phyloP scores from a whole-genome alignment of 805 yeast species.

The Monosporozyma yasuniensis region DNA sequence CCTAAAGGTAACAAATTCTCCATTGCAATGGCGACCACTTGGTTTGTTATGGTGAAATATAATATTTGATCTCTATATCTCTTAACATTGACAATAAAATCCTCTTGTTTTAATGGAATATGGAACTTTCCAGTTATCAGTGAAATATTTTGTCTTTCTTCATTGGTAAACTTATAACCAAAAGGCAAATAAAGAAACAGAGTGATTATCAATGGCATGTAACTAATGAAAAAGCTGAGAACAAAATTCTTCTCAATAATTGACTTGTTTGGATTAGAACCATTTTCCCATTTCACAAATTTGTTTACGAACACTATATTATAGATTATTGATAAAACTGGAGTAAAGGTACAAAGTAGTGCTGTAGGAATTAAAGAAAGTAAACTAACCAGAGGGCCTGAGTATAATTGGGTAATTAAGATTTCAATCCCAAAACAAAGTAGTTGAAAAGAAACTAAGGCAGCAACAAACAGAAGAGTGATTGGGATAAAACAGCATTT shows the following conservation, averaged over 20 bases:
- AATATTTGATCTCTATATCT: constrained; percentile 68
- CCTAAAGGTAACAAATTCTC: constrained; percentile 57
- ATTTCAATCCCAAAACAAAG: constrained; percentile 71
- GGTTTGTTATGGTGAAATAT: constrained; percentile 80
- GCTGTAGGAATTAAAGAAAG: constrained; percentile 69
- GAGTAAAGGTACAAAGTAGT: constrained; percentile 57
- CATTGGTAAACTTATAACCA: constrained; percentile 59
- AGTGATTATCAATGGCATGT: constrained; percentile 75
- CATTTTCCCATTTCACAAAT: constrained; percentile 60
- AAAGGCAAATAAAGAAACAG: constrained; percentile 81
- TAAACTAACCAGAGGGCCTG: constrained; percentile 62
- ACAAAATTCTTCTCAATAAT: constrained; percentile 61
- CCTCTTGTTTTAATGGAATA: constrained; percentile 21
- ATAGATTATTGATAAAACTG: constrained; percentile 57
- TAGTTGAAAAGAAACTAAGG: constrained; percentile 55
- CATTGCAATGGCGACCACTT: constrained; percentile 53
- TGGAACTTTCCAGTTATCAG: background rate
- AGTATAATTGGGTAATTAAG: constrained; percentile 74
- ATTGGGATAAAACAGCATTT: constrained; percentile 63
- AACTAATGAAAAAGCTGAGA: constrained; percentile 69
- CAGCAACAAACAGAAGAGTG: constrained; percentile 44
- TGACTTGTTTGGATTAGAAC: constrained; percentile 36
- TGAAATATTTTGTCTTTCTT: background rate
- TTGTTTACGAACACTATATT: constrained; percentile 38
- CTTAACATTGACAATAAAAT: constrained; percentile 47